Evolutionary conservation across 352 stramenopile species (phyloP), one percentile per base, ranked within the genome.

Genomic region (Pythium periplocum): DNA sequence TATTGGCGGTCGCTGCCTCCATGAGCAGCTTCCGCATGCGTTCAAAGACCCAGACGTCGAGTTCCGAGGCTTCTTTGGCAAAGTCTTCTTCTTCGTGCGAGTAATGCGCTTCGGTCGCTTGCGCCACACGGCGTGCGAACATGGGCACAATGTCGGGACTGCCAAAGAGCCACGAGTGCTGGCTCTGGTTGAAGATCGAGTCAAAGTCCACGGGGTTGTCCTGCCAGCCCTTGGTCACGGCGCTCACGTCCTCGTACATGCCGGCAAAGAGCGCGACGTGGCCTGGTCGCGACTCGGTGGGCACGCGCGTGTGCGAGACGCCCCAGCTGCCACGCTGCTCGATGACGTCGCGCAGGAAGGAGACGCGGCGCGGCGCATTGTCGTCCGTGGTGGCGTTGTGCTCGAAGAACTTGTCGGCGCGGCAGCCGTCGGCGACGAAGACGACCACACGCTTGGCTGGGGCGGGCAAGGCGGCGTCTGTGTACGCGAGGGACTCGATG

Each of bases 181-280:
- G 60, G 54, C 80, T 92, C 65, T 92, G 80, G 57, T 92, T 95
- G 50, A 93, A 91, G 3, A 95, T 62, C 53, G 83, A 92, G 64
- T 95, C 84, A 52, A 93, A 95, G 45, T 93, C 80, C 50, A 95
- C 84, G 10, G 82, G 84, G 52, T 95, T 95, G 57, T 90, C 80
- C 31, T 87, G 75, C 82, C 82, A 95, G 39, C 84, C 84, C 42
- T 88, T 86, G n/a, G 84, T 93, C n/a, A 93, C 82, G 4, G 82
- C 84, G 48, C 78, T 91, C 51, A 93, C 84, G 61, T 95, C 82
- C 45, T 95, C 84, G 58, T 95, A 95, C 78, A 95, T 92, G 11
- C 82, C 84, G 2, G 84, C 84, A 50, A 95, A 92, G 35, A 95
- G 77, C 52, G 84, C 82, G 6, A 93, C 82, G 60, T 93, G 84